These are phyloP conservation scores for Tolypocladium endophyticum DNA, from an alignment of 2,329 filamentous ascomycete genomes.

Conservation along the genomic window DNA sequence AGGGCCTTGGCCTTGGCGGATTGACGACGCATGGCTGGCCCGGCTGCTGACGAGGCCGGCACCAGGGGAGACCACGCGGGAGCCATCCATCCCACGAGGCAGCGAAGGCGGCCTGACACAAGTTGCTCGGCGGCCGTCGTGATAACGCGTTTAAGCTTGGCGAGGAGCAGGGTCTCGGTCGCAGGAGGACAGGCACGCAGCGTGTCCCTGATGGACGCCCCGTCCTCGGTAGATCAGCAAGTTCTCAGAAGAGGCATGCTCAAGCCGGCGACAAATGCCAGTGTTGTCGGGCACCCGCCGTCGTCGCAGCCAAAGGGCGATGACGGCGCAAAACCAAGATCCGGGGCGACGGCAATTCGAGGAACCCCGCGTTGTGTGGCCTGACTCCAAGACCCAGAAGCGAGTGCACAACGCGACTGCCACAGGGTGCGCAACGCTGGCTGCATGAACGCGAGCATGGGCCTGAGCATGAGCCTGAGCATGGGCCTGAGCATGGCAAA, in stretches of 20 bases:
- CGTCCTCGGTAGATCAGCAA: not conserved
- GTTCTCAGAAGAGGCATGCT: too few relatives aligned
- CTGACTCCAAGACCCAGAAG: not conserved
- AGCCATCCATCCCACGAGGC: not conserved
- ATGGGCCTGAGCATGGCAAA: not conserved
- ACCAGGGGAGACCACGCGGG: not conserved
- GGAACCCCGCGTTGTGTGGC: not conserved
- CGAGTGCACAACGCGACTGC: too few relatives aligned
- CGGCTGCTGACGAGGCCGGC: not conserved
- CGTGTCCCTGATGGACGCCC: not conserved
- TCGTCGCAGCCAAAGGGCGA: conserved; percentile 7
- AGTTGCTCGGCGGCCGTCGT: too few relatives aligned
- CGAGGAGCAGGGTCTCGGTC: too few relatives aligned
- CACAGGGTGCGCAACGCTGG: not conserved
- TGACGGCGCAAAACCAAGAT: conserved; percentile 26
- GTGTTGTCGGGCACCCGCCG: too few relatives aligned
- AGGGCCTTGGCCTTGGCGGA: not conserved
- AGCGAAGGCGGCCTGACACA: too few relatives aligned
- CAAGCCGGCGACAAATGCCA: too few relatives aligned
- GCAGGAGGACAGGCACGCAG: too few relatives aligned
- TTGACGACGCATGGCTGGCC: not conserved
- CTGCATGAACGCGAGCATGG: not conserved
- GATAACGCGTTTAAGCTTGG: not conserved
- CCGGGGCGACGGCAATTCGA: not conserved
- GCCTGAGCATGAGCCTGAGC: not conserved